Evolutionary conservation across 2,329 filamentous ascomycete species (phyloP).

Genomic region (Apiospora hydei): DNA sequence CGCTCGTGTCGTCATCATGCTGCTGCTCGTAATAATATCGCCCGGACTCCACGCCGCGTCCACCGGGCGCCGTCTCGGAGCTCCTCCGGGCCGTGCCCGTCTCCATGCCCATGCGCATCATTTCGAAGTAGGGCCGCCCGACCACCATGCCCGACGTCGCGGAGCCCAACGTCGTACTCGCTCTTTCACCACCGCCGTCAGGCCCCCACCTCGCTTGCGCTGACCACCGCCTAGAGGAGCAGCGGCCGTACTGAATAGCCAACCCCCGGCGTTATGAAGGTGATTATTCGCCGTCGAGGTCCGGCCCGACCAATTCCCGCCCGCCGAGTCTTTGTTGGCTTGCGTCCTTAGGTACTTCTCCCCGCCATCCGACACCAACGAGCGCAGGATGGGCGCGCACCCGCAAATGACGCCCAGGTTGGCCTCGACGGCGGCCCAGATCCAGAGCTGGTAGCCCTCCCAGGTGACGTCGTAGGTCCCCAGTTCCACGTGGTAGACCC

Average conservation of each 20-base stretch:
- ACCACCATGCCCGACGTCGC: slow-evolving; percentile 10
- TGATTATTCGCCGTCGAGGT: too few species aligned
- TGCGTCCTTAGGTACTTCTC: not conserved
- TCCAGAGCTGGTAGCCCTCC: slow-evolving; percentile 50
- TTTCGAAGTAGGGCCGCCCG: not conserved
- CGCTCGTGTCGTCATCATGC: not conserved
- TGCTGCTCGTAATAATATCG: not conserved
- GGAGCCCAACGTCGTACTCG: not conserved
- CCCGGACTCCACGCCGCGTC: not conserved
- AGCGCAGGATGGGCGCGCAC: slow-evolving; percentile 46
- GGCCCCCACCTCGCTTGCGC: not conserved
- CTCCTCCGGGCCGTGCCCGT: not conserved
- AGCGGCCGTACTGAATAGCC: not conserved
- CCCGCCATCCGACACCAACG: slow-evolving; percentile 28
- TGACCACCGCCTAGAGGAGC: not conserved
- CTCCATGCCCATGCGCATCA: not conserved
- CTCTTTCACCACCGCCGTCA: not conserved
- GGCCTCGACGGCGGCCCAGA: slow-evolving; percentile 51
- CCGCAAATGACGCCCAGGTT: slow-evolving; percentile 52
- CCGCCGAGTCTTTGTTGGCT: not conserved
- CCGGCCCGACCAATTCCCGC: not conserved
- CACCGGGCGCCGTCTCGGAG: not conserved
- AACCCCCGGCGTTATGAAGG: not conserved
- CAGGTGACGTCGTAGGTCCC: slow-evolving; percentile 50
- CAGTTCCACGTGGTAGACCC: slow-evolving; percentile 41